Evolutionary conservation across 805 yeast genomes (phyloP).

Genomic region (Pichia nakasei): DNA sequence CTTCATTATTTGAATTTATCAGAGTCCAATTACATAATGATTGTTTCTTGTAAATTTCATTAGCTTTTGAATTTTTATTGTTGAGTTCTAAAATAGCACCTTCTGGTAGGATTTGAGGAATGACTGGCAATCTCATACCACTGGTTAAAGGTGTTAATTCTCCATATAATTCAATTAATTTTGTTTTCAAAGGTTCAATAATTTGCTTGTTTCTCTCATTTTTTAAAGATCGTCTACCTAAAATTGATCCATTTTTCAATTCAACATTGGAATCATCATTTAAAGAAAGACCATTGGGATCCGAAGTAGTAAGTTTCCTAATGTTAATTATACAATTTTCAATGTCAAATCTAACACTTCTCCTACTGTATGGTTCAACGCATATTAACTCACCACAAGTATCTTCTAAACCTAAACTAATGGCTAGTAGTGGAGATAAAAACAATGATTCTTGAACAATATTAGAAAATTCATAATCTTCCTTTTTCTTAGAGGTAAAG

Average conservation of each 20-base stretch:
- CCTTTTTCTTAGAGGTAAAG: constrained; percentile 1
- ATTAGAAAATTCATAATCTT: not conserved
- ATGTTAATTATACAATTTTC: constrained; percentile 19
- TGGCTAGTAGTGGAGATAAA: constrained; percentile 29
- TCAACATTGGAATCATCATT: not conserved
- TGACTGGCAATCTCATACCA: constrained; percentile 44
- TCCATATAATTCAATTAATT: constrained; percentile 4
- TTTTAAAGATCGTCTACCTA: constrained; percentile 16
- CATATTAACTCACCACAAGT: constrained; percentile 46
- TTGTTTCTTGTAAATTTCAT: not conserved
- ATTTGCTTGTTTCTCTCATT: constrained; percentile 12
- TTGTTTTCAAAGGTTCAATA: constrained; percentile 14
- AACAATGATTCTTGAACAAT: not conserved
- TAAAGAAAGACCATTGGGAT: constrained; percentile 13
- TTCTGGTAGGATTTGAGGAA: constrained; percentile 34
- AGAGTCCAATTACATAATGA: not conserved
- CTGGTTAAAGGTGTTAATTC: constrained; percentile 36
- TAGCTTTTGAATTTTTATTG: not conserved
- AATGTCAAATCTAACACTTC: constrained; percentile 3
- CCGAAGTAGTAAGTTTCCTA: constrained; percentile 46
- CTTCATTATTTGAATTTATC: constrained; percentile 17
- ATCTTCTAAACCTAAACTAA: constrained; percentile 44
- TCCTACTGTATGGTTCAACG: constrained; percentile 28
- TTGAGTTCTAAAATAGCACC: constrained; percentile 28
- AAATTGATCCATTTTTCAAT: not conserved